phyloP scores from a whole-genome alignment of 2,329 filamentous ascomycete species.

The Diaporthe ampelina region DNA sequence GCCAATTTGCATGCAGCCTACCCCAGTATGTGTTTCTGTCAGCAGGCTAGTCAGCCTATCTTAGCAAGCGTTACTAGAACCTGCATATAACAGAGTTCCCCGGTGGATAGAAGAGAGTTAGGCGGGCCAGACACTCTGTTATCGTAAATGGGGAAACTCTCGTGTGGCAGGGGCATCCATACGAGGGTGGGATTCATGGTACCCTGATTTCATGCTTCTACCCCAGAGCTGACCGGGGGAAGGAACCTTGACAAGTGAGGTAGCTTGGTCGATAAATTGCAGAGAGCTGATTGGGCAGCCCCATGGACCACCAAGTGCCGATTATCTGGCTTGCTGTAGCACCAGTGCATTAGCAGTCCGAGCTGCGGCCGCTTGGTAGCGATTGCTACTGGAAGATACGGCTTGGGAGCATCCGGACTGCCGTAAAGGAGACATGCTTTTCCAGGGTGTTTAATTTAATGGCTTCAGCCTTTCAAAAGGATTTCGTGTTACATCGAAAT shows the following conservation, averaged over 20 bases:
- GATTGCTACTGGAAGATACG: not conserved
- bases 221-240: not conserved
- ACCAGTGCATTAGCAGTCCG: not conserved
- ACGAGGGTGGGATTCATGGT: not conserved
- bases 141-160: conserved; percentile 31
- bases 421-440: not conserved
- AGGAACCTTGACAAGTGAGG: not conserved
- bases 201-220: not conserved
- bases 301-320: not conserved
- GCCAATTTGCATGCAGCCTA: not conserved
- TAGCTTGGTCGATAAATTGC: not conserved
- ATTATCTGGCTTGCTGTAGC: not conserved
- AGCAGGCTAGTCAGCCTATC: not conserved
- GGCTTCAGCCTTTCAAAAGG: not conserved
- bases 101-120: not conserved
- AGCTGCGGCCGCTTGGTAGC: not conserved
- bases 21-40: no score
- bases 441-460: not conserved
- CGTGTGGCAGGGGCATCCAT: not conserved
- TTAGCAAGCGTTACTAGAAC: not conserved
- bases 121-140: not conserved
- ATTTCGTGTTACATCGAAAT: not conserved
- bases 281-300: not conserved
- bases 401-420: not conserved
- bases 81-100: not conserved